Percentiles rank a stretch among this genome's conserved stretches.
Conservation (phyloP, 176 grass and related monocot genomes). For the Raddia guianensis region DNA sequence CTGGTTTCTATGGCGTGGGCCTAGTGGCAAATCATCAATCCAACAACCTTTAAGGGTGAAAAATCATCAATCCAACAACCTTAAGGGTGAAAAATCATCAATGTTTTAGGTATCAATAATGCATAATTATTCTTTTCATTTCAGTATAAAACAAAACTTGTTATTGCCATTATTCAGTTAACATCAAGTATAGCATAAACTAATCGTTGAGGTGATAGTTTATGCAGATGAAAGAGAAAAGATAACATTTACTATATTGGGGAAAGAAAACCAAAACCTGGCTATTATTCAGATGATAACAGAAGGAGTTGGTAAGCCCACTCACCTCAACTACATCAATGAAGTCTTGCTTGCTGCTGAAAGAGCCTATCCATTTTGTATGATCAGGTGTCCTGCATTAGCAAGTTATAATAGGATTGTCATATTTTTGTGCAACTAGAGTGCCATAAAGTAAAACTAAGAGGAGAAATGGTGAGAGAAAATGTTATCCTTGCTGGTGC, state of each 20-base stretch:
- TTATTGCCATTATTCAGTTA: neutral
- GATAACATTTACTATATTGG: neutral
- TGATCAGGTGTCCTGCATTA: slow-evolving; percentile 81
- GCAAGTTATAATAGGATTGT: neutral
- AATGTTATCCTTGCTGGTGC: neutral
- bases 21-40: no score
- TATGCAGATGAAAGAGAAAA: neutral
- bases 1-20: no score
- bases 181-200: neutral
- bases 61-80: no score
- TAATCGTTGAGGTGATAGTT: neutral
- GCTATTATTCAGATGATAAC: neutral
- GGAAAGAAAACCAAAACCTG: neutral
- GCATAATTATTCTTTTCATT: neutral
- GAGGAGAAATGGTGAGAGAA: neutral
- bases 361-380: slow-evolving; percentile 98
- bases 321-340: slow-evolving; percentile 90
- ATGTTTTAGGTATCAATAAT: neutral
- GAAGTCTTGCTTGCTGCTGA: slow-evolving; percentile 85
- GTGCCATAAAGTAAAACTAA: neutral
- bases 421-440: neutral
- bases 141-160: neutral
- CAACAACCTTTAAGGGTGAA: no score
- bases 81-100: no score
- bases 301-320: neutral